These are phyloP conservation scores for Rusavskia elegans DNA, from an alignment of 495 filamentous ascomycete species.

Conservation along the genomic window DNA sequence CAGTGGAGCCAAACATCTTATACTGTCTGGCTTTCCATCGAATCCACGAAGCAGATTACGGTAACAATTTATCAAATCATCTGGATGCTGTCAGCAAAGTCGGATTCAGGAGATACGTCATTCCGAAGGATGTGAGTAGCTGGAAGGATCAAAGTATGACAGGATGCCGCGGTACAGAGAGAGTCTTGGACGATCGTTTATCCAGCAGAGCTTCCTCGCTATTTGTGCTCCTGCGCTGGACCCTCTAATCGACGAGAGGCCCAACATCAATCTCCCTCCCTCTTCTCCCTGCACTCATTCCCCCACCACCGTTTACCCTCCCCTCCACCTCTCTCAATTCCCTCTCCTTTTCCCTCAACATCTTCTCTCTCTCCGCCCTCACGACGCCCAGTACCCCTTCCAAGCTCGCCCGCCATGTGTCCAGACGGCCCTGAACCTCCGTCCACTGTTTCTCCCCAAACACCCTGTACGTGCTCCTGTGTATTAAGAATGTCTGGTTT, in stretches of 20 bases:
- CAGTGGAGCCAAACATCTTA: too few relatives aligned
- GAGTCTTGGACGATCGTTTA: too few relatives aligned
- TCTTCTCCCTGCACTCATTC: conserved; percentile 3
- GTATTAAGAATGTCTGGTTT: conserved; percentile 81
- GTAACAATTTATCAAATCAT: too few relatives aligned
- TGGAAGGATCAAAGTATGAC: not conserved
- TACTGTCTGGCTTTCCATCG: too few relatives aligned
- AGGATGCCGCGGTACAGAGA: not conserved
- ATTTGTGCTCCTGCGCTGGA: too few relatives aligned
- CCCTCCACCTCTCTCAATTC: conserved; percentile 14
- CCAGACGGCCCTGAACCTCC: conserved; percentile 74
- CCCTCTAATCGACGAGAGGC: conserved; percentile 2
- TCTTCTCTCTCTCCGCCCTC: conserved; percentile 57
- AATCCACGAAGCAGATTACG: too few relatives aligned
- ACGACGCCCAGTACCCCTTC: conserved; percentile 60
- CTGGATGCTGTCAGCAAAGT: too few relatives aligned
- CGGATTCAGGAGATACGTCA: too few relatives aligned
- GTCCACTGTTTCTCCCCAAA: conserved; percentile 98
- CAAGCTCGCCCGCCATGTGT: conserved; percentile 74
- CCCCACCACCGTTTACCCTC: conserved; percentile 10
- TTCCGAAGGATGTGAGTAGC: conserved; percentile 4
- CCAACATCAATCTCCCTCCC: conserved; percentile 14
- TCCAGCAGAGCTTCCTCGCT: too few relatives aligned
- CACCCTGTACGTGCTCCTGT: conserved; percentile 84
- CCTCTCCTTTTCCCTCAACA: conserved; percentile 24